Conservation (phyloP, 2,329 filamentous ascomycete species). For the Colletotrichum chrysophilum region DNA sequence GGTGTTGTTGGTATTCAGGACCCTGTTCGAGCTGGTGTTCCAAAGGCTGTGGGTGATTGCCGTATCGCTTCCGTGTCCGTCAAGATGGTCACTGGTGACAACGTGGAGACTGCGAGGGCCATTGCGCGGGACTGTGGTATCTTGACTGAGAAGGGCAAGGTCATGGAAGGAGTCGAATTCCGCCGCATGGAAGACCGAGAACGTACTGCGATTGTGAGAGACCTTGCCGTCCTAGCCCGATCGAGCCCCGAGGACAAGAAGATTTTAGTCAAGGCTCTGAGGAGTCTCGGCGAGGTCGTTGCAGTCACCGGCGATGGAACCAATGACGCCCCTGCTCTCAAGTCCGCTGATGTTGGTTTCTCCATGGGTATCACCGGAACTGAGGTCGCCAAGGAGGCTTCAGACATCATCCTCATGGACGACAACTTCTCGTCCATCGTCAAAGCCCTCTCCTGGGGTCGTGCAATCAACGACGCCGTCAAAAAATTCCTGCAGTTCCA, state of each 20-base stretch:
- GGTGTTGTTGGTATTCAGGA: slow-evolving; percentile 36
- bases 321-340: slow-evolving; percentile 70
- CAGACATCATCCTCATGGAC: slow-evolving; percentile 67
- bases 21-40: slow-evolving; percentile 22
- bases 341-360: slow-evolving; percentile 72
- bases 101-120: slow-evolving; percentile 54
- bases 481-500: slow-evolving; percentile 71
- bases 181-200: slow-evolving; percentile 55
- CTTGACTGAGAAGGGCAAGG: slow-evolving; percentile 61
- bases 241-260: slow-evolving; percentile 75
- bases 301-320: slow-evolving; percentile 72
- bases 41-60: slow-evolving; percentile 21
- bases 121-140: slow-evolving; percentile 57
- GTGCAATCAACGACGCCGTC: slow-evolving; percentile 68
- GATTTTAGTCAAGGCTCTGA: slow-evolving; percentile 67
- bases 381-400: slow-evolving; percentile 68
- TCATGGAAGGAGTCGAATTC: slow-evolving; percentile 66
- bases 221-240: slow-evolving; percentile 66
- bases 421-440: slow-evolving; percentile 69
- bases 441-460: slow-evolving; percentile 66
- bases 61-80: slow-evolving; percentile 30
- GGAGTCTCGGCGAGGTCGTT: slow-evolving; percentile 69
- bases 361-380: slow-evolving; percentile 73
- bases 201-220: slow-evolving; percentile 52
- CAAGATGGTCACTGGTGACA: slow-evolving; percentile 56